A percentile compares a stretch with the other conserved stretches of the same genome.
Evolutionary conservation across 805 yeast species (phyloP).

Genomic region (Kazachstania taianensis): DNA sequence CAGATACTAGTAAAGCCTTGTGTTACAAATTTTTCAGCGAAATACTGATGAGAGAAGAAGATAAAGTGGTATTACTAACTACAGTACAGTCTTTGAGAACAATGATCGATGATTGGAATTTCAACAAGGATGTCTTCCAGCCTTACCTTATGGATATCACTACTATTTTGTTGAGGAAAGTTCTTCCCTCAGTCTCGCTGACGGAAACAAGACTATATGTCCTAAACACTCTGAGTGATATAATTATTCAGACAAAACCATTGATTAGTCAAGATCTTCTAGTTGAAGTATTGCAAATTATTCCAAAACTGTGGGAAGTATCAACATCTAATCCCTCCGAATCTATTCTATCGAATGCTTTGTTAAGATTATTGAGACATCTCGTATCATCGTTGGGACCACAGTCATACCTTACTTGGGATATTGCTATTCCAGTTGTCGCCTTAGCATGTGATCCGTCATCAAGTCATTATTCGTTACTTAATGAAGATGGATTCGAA

Average conservation of each 20-base stretch:
- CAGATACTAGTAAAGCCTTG: slow-evolving; percentile 43
- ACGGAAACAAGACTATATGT: slow-evolving; percentile 73
- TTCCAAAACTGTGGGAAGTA: slow-evolving; percentile 73
- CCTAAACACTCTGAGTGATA: slow-evolving; percentile 53
- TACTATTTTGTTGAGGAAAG: slow-evolving; percentile 34
- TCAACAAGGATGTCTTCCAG: slow-evolving; percentile 54
- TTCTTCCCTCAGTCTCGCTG: slow-evolving; percentile 41
- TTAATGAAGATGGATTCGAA: slow-evolving; percentile 81
- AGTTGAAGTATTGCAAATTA: slow-evolving; percentile 39
- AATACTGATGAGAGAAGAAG: slow-evolving; percentile 47
- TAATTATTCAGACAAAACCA: slow-evolving; percentile 59
- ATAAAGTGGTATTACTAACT: slow-evolving; percentile 71
- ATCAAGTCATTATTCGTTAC: slow-evolving; percentile 43
- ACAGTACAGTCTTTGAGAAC: slow-evolving; percentile 60
- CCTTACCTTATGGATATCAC: slow-evolving; percentile 53
- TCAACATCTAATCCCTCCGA: slow-evolving; percentile 30
- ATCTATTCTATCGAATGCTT: slow-evolving; percentile 38
- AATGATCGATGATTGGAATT: slow-evolving; percentile 80
- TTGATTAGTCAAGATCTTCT: slow-evolving; percentile 43
- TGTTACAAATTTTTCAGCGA: slow-evolving; percentile 49
- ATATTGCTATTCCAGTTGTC: slow-evolving; percentile 56
- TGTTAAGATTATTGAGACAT: slow-evolving; percentile 48
- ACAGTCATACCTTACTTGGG: slow-evolving; percentile 39
- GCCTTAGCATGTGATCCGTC: slow-evolving; percentile 50
- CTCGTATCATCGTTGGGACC: slow-evolving; percentile 47